These are phyloP conservation scores for Nicotiana benthamiana DNA, from an alignment of 257 asterid species.

Conservation along the genomic window DNA sequence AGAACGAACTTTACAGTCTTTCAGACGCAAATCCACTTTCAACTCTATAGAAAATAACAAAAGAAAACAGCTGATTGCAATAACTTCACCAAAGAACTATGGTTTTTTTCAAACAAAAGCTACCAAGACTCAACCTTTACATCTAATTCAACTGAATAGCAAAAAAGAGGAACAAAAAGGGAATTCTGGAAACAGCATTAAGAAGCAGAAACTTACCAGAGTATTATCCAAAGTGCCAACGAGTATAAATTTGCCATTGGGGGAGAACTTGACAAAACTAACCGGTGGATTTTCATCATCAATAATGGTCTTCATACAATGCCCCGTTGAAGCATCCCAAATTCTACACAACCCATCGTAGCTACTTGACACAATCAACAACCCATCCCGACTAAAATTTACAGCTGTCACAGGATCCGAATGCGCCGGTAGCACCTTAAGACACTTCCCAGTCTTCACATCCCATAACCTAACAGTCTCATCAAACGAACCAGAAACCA, in stretches of 20 bases:
- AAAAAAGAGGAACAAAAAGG: background rate
- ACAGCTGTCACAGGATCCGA: slow-evolving; percentile 93
- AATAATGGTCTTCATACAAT: slow-evolving; percentile 85
- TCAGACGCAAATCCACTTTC: background rate
- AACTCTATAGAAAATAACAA: background rate
- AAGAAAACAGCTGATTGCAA: background rate
- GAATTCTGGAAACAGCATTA: background rate
- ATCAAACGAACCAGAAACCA: slow-evolving; percentile 81
- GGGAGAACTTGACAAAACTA: slow-evolving; percentile 89
- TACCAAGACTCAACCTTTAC: background rate
- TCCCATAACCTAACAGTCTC: slow-evolving; percentile 96
- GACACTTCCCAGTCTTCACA: slow-evolving; percentile 80
- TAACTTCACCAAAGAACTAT: background rate
- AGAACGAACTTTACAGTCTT: background rate
- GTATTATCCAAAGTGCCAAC: slow-evolving; percentile 88
- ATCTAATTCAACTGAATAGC: background rate
- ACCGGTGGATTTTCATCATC: slow-evolving; percentile 97
- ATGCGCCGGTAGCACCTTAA: slow-evolving; percentile 92
- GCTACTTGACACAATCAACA: slow-evolving; percentile 75
- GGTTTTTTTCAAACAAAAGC: background rate
- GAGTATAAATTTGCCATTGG: slow-evolving; percentile 83
- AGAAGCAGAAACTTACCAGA: slow-evolving; percentile 41
- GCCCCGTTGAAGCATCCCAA: slow-evolving; percentile 97
- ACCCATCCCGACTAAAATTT: slow-evolving; percentile 71
- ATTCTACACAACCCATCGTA: slow-evolving; percentile 95